Conservation (phyloP, 2,329 filamentous ascomycete species). For the Myriangium duriaei region DNA sequence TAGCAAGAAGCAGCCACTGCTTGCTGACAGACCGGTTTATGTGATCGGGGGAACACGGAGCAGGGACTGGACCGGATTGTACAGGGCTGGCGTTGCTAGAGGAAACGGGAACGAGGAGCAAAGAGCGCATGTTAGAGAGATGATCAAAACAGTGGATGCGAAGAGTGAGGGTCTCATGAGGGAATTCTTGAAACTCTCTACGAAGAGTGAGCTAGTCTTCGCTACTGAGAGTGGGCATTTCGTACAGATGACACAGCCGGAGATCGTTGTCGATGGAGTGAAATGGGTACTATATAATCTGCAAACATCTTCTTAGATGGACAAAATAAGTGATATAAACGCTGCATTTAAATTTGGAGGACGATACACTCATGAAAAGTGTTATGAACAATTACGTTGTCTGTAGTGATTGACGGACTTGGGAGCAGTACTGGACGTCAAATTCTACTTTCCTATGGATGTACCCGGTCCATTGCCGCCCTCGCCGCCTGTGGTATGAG, state of each 20-base stretch:
- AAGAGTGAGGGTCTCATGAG: constrained; percentile 21
- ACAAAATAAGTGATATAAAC: not conserved
- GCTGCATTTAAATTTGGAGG: too few species aligned
- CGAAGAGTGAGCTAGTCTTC: constrained; percentile 19
- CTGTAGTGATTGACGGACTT: too few species aligned
- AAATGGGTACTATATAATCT: constrained; percentile 20
- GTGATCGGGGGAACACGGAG: constrained; percentile 19
- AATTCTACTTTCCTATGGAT: too few species aligned
- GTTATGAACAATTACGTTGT: too few species aligned
- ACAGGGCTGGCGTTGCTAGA: constrained; percentile 20
- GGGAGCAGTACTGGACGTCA: too few species aligned
- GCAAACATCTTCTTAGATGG: constrained; percentile 1
- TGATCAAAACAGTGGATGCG: constrained; percentile 19
- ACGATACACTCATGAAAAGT: too few species aligned
- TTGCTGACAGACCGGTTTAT: constrained; percentile 16
- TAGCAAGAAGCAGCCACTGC: constrained; percentile 17
- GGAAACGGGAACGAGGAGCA: constrained; percentile 25
- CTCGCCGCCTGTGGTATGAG: too few species aligned
- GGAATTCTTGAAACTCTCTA: constrained; percentile 20
- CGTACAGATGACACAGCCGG: constrained; percentile 26
- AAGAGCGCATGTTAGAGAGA: constrained; percentile 17
- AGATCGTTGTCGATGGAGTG: constrained; percentile 24
- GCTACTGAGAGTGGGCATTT: constrained; percentile 25
- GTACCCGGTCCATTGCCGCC: too few species aligned
- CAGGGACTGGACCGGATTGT: constrained; percentile 21